Evolutionary conservation across 768 basidiomycete genomes (phyloP).

Genomic region (Amanita rubescens): DNA sequence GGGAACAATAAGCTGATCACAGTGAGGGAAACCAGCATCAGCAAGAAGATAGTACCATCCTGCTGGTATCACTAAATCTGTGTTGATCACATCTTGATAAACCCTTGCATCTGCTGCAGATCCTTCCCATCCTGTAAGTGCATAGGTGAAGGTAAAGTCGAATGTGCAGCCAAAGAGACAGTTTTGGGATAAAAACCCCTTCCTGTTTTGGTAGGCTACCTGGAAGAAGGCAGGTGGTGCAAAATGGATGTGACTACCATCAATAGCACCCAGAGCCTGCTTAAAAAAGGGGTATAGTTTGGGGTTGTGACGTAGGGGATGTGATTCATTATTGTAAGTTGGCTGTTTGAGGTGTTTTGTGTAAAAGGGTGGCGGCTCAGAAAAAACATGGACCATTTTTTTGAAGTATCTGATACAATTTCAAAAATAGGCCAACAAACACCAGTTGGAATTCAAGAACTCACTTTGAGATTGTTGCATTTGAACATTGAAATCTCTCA

Average conservation of each 20-base stretch:
- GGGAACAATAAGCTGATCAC: conserved; percentile 28
- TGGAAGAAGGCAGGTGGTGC: not conserved
- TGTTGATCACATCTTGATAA: conserved; percentile 19
- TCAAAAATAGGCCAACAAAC: not conserved
- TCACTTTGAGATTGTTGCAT: conserved; percentile 14
- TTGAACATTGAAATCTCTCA: conserved; percentile 20
- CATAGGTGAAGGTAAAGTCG: conserved; percentile 26
- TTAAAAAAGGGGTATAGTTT: conserved; percentile 27
- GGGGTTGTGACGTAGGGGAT: conserved; percentile 13
- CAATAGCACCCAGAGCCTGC: conserved; percentile 23
- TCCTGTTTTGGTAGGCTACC: conserved; percentile 14
- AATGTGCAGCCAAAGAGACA: conserved; percentile 29
- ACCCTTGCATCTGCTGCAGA: conserved; percentile 27
- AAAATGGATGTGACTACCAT: conserved; percentile 24
- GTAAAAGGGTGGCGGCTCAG: conserved; percentile 7
- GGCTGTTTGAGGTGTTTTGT: conserved; percentile 5
- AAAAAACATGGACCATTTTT: conserved; percentile 12
- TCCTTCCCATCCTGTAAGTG: conserved; percentile 34
- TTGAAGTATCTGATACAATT: conserved; percentile 3
- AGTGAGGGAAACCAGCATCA: conserved; percentile 29
- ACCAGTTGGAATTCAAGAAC: conserved; percentile 1
- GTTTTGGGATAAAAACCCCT: conserved; percentile 31
- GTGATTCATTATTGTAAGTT: not conserved
- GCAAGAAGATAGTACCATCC: conserved; percentile 29
- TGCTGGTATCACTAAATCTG: conserved; percentile 22